Evolutionary conservation across 306 rosid species (phyloP), one percentile per base, ranked within the genome.

Genomic region (Pyrus communis): DNA sequence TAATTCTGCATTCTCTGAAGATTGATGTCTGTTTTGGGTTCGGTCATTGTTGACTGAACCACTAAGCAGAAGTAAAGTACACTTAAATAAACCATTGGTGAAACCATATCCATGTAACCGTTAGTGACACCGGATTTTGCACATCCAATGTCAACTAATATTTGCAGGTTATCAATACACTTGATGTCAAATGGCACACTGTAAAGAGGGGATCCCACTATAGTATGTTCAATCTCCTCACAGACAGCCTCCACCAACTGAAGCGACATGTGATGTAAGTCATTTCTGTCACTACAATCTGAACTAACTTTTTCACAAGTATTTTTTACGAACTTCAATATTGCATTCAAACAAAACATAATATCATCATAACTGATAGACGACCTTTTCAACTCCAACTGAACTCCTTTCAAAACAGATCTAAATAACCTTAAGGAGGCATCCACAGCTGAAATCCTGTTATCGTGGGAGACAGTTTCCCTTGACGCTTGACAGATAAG

Each of bases 131-230:
- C 61, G 1, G 22, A 74, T 70, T 87, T 84, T 67, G 78, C 84
- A 77, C 72, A 81, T 69, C 79, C 79, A 70, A 49, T 61, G 42
- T 73, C 62, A 70, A 86, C 78, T 73, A 65, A 71, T 71, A 81
- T 59, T 70, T 85, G 87, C 79, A 64, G 69, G 78, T 74, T 81
- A 58, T 73, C 81, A 14, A 89, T 64, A 85, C 70, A 79, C 81
- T 88, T 80, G 66, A 91, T 78, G 83, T 88, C 92, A 43, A 93
- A 85, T 42, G 91, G 77, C 75, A 91, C 75, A 82, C 84, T 89
- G 85, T 90, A 86, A 75, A 90, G 85, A 82, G 97, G 94, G 85
- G 96, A 93, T 78, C 83, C 91, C 82, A 93, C 71, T 78, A 90
- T 78, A 64, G 93, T 82, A 78, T 84, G 85, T 66, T 85, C 90